Conservation (phyloP, 2,329 filamentous ascomycete species). For the Allantophomopsis lycopodina region DNA sequence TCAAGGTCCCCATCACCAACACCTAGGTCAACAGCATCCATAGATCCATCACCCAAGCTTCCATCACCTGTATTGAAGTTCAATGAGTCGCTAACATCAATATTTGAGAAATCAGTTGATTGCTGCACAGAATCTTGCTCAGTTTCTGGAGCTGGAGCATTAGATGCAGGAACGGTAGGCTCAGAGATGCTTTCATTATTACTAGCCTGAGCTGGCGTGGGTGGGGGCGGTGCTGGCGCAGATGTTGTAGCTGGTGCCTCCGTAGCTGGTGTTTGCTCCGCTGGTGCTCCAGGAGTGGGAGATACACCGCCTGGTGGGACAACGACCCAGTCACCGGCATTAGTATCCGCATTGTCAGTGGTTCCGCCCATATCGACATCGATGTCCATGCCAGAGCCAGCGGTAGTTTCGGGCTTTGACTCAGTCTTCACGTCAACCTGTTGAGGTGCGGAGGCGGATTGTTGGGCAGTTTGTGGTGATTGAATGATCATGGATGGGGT, state of each 20-base stretch:
- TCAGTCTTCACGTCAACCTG: constrained; percentile 2
- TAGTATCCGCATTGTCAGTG: constrained; percentile 19
- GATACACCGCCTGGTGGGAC: constrained; percentile 48
- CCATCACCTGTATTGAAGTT: constrained; percentile 33
- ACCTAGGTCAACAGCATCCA: constrained; percentile 42
- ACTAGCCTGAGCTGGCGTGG: background rate
- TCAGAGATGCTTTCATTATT: background rate
- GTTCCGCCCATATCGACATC: background rate
- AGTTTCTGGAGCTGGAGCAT: background rate
- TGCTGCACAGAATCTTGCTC: background rate
- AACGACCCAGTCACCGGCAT: constrained; percentile 62
- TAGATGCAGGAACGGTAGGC: background rate
- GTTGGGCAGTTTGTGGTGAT: constrained; percentile 26
- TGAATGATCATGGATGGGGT: constrained; percentile 33
- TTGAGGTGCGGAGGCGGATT: constrained; percentile 9
- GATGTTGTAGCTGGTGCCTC: constrained; percentile 1
- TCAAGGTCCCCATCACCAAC: constrained; percentile 34
- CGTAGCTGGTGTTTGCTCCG: constrained; percentile 6
- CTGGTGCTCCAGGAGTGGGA: constrained; percentile 10
- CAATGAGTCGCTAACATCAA: constrained; percentile 27
- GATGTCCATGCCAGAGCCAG: background rate
- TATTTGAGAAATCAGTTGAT: background rate
- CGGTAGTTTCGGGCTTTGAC: background rate
- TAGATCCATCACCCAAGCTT: constrained; percentile 54
- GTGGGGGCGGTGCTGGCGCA: constrained; percentile 2